phyloP scores from a whole-genome alignment of 2,329 filamentous ascomycete species.

The Coniochaeta sp. region DNA sequence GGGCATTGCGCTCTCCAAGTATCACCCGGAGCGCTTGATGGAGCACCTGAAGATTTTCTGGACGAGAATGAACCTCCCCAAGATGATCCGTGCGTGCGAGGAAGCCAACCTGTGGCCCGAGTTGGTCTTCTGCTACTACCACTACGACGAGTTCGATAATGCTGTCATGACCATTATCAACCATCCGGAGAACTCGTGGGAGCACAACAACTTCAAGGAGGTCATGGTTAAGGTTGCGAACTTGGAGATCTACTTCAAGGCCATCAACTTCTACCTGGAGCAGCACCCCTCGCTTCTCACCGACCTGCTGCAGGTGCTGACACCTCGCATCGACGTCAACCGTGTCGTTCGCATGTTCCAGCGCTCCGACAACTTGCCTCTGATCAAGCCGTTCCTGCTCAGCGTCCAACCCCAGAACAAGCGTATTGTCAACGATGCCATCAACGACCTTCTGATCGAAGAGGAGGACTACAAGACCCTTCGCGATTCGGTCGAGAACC shows the following conservation, averaged over 20 bases:
- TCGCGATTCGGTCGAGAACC: constrained; percentile 94
- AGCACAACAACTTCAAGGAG: constrained; percentile 99
- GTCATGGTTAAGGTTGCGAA: constrained; percentile 97
- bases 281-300: constrained; percentile 93
- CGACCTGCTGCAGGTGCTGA: constrained; percentile 87
- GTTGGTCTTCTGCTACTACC: constrained; percentile 94
- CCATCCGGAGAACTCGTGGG: constrained; percentile 94
- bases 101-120: constrained; percentile 96
- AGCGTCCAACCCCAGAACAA: constrained; percentile 98
- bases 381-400: constrained; percentile 98
- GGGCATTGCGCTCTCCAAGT: constrained; percentile 86
- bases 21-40: constrained; percentile 93
- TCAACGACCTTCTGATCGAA: constrained; percentile 95
- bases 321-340: constrained; percentile 93
- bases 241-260: constrained; percentile 97
- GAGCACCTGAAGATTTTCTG: constrained; percentile 99
- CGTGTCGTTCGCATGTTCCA: constrained; percentile 99
- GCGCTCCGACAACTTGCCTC: constrained; percentile 93
- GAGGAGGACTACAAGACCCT: constrained; percentile 99
- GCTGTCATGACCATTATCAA: constrained; percentile 97
- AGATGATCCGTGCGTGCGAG: constrained; percentile 90
- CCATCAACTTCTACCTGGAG: constrained; percentile 93
- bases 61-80: constrained; percentile 95
- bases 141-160: constrained; percentile 98
- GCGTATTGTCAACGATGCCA: constrained; percentile 93